Conservation (phyloP, 2,329 filamentous ascomycete genomes). For the Dactylonectria estremocensis region DNA sequence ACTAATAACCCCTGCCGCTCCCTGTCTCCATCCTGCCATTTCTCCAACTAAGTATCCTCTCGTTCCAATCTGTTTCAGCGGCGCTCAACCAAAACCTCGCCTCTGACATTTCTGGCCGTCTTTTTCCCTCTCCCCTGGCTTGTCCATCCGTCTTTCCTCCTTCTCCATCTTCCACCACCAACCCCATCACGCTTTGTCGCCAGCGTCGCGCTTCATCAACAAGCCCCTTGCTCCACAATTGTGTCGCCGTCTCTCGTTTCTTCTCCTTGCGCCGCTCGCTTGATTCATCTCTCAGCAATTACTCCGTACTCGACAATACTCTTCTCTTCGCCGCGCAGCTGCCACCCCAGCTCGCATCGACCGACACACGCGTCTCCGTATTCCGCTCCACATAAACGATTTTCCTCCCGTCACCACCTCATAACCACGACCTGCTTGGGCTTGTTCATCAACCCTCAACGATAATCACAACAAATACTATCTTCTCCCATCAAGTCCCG, state of each 20-base stretch:
- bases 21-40: conserved; percentile 33
- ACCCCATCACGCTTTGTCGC: conserved; percentile 1
- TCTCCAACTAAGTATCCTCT: conserved; percentile 34
- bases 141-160: not conserved
- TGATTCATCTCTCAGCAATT: conserved; percentile 7
- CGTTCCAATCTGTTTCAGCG: conserved; percentile 39
- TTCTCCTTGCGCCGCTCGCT: conserved; percentile 6
- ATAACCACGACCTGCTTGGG: conserved; percentile 1
- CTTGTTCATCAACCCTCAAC: conserved; percentile 27
- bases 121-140: conserved; percentile 11
- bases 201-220: conserved; percentile 17
- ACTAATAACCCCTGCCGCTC: conserved; percentile 5
- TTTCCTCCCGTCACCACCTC: conserved; percentile 6
- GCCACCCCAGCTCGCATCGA: conserved; percentile 15
- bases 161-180: conserved; percentile 24
- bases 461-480: conserved; percentile 21
- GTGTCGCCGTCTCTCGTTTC: conserved; percentile 32
- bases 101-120: conserved; percentile 24
- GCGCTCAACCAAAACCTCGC: conserved; percentile 32
- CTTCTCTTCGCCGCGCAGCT: conserved; percentile 16
- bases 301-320: not conserved
- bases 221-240: conserved; percentile 15
- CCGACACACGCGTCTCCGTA: conserved; percentile 22
- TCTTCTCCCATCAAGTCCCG: conserved; percentile 31
- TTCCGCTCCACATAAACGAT: conserved; percentile 7